Conservation (phyloP, 257 asterid genomes). For the Asclepias syriaca region DNA sequence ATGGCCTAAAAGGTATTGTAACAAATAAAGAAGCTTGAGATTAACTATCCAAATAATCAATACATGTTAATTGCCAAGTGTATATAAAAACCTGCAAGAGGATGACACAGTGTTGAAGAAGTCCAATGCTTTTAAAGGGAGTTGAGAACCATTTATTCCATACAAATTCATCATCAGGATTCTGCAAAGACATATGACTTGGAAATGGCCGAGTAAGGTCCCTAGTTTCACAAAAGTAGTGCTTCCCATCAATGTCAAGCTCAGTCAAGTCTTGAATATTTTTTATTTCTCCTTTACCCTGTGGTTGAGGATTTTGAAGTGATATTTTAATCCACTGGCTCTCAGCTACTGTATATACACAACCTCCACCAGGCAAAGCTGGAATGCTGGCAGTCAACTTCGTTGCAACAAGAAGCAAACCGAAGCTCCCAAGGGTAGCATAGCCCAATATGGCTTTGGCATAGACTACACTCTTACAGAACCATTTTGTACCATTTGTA, state of each 20-base stretch:
- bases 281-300: slow-evolving; percentile 79
- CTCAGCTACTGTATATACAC: slow-evolving; percentile 77
- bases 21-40: background rate
- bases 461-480: slow-evolving; percentile 56
- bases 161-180: slow-evolving; percentile 92
- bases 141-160: slow-evolving; percentile 94
- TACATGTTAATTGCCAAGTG: slow-evolving; percentile 37
- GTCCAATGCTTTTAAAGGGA: slow-evolving; percentile 86
- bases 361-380: slow-evolving; percentile 90
- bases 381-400: slow-evolving; percentile 73
- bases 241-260: slow-evolving; percentile 92
- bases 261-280: slow-evolving; percentile 85
- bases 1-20: background rate
- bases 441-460: slow-evolving; percentile 90
- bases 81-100: slow-evolving; percentile 76
- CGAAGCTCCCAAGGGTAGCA: slow-evolving; percentile 80
- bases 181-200: slow-evolving; percentile 71
- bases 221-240: slow-evolving; percentile 86
- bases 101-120: slow-evolving; percentile 78
- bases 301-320: slow-evolving; percentile 89
- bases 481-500: slow-evolving; percentile 73
- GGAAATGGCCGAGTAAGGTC: slow-evolving; percentile 96
- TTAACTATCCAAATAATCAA: slow-evolving; percentile 15
- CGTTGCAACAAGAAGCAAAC: slow-evolving; percentile 79
- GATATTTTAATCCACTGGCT: slow-evolving; percentile 89